Base-by-base conservation (phyloP, 192 early-diverging fungal genomes). In the Umbelopsis sp. region DNA sequence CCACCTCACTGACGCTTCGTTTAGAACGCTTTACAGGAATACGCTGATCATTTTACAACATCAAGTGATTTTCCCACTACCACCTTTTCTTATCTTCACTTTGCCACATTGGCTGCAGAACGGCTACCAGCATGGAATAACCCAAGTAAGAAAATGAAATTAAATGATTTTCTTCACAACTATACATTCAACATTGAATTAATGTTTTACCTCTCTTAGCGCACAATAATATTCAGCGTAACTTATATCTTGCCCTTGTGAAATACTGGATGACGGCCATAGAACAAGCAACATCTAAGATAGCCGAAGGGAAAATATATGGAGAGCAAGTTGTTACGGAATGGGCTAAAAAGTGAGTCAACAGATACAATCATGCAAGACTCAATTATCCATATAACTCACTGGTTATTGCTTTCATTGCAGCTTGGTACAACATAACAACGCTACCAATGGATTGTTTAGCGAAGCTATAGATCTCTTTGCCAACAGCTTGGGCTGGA, bases 61-160 rank as follows among this genome's bases (percentile, higher is more conserved):
- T 66, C 74, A 14, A 89, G 90, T 69, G 94, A 96, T 71, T 95
- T 91, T 73, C 89, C 95, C 31, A 85, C 82, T 52, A 82, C 83
- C 16, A 82, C 87, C 16, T 96, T 99, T 76, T 85, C 89, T 11
- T 96, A 92, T 75, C 86, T 98, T 62, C 86, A 95, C 53, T 76
- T 89, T 67, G 92, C 91, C 24, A 89, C 95, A 7, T 80, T 84
- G 34, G 76, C 94, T 16, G 89, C 88, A 32, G 82, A 93, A 80
- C 82, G 94, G 25, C 84, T 99, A 71, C 95, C 95, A 7, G 74
- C 80, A 62, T 96, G 94, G 95, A 87, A 92, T 66, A 89, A 81
- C 62, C 71, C 85, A 4, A 65, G 73, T 68, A 74, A 59, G 72
- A 21, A 1, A 34, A 38, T 8, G 38, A 11, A n/a, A 36, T 31